These are phyloP conservation scores for Paraphoma sp. DNA, from an alignment of 2,329 filamentous ascomycete species.

Conservation along the genomic window DNA sequence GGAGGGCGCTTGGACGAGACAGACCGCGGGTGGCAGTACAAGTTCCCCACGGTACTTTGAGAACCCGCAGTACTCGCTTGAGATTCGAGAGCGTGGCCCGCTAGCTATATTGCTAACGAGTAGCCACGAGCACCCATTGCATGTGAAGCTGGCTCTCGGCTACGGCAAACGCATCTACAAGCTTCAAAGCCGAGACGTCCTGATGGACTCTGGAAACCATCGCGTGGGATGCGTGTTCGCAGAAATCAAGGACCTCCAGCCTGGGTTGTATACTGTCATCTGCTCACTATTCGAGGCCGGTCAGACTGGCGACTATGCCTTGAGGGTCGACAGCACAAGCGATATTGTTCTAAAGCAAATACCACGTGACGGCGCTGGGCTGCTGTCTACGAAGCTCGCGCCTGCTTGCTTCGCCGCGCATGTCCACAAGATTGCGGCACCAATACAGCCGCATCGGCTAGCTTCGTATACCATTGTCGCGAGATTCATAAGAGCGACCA, in stretches of 20 bases:
- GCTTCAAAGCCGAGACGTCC: slow-evolving; percentile 77
- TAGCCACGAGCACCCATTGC: slow-evolving; percentile 73
- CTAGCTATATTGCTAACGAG: slow-evolving; percentile 79
- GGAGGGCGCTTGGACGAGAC: slow-evolving; percentile 74
- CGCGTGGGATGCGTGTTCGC: slow-evolving; percentile 78
- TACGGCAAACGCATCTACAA: slow-evolving; percentile 73
- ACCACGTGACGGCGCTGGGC: slow-evolving; percentile 76
- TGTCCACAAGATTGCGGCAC: slow-evolving; percentile 61
- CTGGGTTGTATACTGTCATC: slow-evolving; percentile 84
- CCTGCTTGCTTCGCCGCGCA: slow-evolving; percentile 59
- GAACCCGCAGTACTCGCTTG: slow-evolving; percentile 85
- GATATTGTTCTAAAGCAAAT: slow-evolving; percentile 66
- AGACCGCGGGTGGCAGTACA: slow-evolving; percentile 84
- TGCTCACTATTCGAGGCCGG: slow-evolving; percentile 89
- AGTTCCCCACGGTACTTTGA: slow-evolving; percentile 76
- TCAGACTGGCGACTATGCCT: slow-evolving; percentile 74
- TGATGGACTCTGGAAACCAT: slow-evolving; percentile 88
- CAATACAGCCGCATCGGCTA: slow-evolving; percentile 60
- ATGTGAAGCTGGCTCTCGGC: slow-evolving; percentile 84
- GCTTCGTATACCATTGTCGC: slow-evolving; percentile 67
- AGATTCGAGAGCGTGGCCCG: slow-evolving; percentile 62
- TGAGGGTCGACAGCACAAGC: slow-evolving; percentile 73
- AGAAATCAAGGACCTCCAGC: slow-evolving; percentile 65
- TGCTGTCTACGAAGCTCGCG: slow-evolving; percentile 67
- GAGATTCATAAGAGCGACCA: slow-evolving; percentile 48